phyloP scores from a whole-genome alignment of 495 filamentous ascomycete genomes.

The Staphylotrichum longicolle region DNA sequence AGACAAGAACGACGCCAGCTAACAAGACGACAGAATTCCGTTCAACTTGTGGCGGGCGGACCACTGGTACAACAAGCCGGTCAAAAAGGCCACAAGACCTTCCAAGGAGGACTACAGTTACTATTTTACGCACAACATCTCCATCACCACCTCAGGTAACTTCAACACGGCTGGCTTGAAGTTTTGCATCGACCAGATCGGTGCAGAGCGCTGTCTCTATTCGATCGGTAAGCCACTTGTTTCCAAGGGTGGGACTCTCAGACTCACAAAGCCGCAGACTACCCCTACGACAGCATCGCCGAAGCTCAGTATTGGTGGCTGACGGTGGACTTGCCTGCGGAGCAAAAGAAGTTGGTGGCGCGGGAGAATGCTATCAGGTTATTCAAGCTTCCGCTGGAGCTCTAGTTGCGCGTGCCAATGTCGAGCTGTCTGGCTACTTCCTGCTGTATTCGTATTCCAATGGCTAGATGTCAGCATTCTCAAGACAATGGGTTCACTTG shows the following conservation, averaged over 20 bases:
- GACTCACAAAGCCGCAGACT: constrained; percentile 24
- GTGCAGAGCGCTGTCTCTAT: constrained; percentile 37
- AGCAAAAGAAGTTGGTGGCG: constrained; percentile 50
- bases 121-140: constrained; percentile 61
- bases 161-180: constrained; percentile 57
- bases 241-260: background rate
- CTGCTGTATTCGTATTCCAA: too few species aligned
- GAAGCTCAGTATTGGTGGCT: constrained; percentile 57
- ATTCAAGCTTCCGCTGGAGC: constrained; percentile 44
- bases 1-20: too few species aligned
- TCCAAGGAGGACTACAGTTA: constrained; percentile 59
- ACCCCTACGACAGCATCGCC: constrained; percentile 45
- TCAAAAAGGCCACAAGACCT: constrained; percentile 53
- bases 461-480: too few species aligned
- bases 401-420: too few species aligned
- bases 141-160: constrained; percentile 61
- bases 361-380: constrained; percentile 55
- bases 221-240: constrained; percentile 35
- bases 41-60: constrained; percentile 64
- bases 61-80: constrained; percentile 55
- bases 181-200: constrained; percentile 46
- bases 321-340: constrained; percentile 41
- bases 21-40: constrained; percentile 45
- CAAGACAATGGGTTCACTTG: too few species aligned
- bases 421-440: too few species aligned